Conservation (phyloP, 495 filamentous ascomycete species). For the Hypoxylon subgilvum region DNA sequence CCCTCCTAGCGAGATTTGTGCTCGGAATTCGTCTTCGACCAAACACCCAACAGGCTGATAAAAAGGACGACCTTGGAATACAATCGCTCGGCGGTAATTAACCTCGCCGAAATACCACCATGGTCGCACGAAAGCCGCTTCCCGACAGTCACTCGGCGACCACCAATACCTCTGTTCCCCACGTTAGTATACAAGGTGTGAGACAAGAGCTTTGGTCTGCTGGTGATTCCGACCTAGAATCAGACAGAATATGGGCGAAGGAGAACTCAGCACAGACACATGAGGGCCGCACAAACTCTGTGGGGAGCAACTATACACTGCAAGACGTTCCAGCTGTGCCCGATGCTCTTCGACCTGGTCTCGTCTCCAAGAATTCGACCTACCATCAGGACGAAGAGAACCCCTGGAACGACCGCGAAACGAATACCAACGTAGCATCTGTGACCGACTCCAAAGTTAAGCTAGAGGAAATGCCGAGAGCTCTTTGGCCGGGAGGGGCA, state of each 20-base stretch:
- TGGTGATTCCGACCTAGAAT: constrained; percentile 42
- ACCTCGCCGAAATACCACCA: constrained; percentile 30
- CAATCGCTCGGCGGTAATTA: constrained; percentile 23
- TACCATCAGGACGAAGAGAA: constrained; percentile 37
- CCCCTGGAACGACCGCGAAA: constrained; percentile 34
- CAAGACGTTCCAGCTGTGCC: constrained; percentile 39
- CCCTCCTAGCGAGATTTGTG: constrained; percentile 16
- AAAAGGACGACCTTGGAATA: too few species aligned
- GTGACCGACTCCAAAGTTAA: constrained; percentile 29
- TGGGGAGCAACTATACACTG: constrained; percentile 15
- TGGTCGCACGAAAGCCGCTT: constrained; percentile 49
- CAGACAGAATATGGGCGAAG: constrained; percentile 46
- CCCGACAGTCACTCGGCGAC: constrained; percentile 41
- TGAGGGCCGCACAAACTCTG: constrained; percentile 13
- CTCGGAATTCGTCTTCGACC: neutral
- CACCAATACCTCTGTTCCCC: constrained; percentile 30
- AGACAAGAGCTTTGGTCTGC: constrained; percentile 44
- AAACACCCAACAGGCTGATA: too few species aligned
- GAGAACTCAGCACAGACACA: constrained; percentile 20
- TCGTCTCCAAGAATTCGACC: constrained; percentile 13
- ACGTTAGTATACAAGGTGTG: constrained; percentile 41
- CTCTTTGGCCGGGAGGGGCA: constrained; percentile 43
- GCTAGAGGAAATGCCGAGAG: constrained; percentile 38
- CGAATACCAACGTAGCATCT: constrained; percentile 9
- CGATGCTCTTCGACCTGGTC: constrained; percentile 30